Evolutionary conservation across 805 yeast species (phyloP).

Genomic region (Yamadazyma sp.): DNA sequence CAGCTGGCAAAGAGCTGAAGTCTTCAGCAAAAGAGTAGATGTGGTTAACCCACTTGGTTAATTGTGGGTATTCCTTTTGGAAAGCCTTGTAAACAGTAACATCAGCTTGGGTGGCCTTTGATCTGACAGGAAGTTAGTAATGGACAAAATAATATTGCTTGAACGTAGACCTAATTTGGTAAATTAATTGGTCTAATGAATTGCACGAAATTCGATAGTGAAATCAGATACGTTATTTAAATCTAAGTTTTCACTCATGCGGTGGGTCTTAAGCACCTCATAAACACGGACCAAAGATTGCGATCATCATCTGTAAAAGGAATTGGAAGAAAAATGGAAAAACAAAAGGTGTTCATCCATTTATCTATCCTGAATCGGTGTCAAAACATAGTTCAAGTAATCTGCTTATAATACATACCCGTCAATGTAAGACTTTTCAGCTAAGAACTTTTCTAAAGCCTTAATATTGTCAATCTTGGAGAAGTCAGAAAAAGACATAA

Average conservation of each 20-base stretch:
- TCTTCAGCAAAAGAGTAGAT: slow-evolving; percentile 89
- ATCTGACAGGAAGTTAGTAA: no score
- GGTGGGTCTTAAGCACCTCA: slow-evolving; percentile 96
- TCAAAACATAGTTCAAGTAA: background rate
- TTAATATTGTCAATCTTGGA: slow-evolving; percentile 63
- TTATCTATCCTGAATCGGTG: background rate
- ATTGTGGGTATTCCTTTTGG: slow-evolving; percentile 88
- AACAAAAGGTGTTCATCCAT: no score
- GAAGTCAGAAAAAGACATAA: slow-evolving; percentile 79
- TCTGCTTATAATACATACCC: slow-evolving; percentile 66
- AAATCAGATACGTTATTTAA: slow-evolving; percentile 28
- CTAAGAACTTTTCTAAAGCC: slow-evolving; percentile 80
- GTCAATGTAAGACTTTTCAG: slow-evolving; percentile 91
- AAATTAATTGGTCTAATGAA: background rate
- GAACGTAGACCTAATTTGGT: slow-evolving; percentile 13
- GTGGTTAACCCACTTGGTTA: slow-evolving; percentile 98
- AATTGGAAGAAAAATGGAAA: background rate
- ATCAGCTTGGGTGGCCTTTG: slow-evolving; percentile 93
- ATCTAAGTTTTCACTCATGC: slow-evolving; percentile 75
- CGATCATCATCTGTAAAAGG: slow-evolving; percentile 55
- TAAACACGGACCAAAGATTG: slow-evolving; percentile 92
- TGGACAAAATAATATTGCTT: no score
- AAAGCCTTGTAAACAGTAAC: slow-evolving; percentile 92
- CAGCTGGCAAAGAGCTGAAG: slow-evolving; percentile 81
- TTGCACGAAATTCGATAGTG: background rate